Conservation (phyloP, 2,329 filamentous ascomycete species). For the Penicillium hordei region DNA sequence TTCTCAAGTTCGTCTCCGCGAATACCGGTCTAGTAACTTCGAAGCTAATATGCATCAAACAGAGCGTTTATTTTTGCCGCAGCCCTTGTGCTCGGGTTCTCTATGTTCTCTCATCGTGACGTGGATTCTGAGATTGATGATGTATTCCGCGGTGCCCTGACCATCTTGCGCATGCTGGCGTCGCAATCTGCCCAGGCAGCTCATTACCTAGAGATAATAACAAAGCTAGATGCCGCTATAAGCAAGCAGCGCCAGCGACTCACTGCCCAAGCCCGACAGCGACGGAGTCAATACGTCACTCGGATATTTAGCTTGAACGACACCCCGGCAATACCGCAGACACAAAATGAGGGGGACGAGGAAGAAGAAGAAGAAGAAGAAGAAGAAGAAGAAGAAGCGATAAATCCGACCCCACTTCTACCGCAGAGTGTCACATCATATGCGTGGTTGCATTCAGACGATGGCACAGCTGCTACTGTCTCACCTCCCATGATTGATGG, state of each 20-base stretch:
- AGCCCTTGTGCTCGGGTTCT: conserved; percentile 57
- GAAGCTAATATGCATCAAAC: not conserved
- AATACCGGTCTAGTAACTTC: not conserved
- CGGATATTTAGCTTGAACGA: conserved; percentile 37
- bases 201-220: conserved; percentile 59
- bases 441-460: conserved; percentile 18
- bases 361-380: conserved; percentile 1
- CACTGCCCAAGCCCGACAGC: conserved; percentile 27
- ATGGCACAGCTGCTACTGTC: conserved; percentile 7
- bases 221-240: conserved; percentile 48
- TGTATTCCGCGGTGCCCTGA: conserved; percentile 53
- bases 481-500: conserved; percentile 21
- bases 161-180: conserved; percentile 52
- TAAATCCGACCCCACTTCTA: conserved; percentile 2
- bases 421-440: conserved; percentile 13
- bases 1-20: conserved; percentile 53
- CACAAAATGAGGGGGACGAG: not conserved
- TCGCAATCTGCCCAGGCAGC: conserved; percentile 56
- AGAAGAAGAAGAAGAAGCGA: not conserved
- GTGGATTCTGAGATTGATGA: conserved; percentile 40
- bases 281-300: conserved; percentile 37
- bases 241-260: conserved; percentile 41
- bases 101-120: conserved; percentile 53
- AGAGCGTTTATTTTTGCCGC: conserved; percentile 58
- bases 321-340: conserved; percentile 11